phyloP scores from a whole-genome alignment of 495 filamentous ascomycete species.

The Penicillium subrubescens region DNA sequence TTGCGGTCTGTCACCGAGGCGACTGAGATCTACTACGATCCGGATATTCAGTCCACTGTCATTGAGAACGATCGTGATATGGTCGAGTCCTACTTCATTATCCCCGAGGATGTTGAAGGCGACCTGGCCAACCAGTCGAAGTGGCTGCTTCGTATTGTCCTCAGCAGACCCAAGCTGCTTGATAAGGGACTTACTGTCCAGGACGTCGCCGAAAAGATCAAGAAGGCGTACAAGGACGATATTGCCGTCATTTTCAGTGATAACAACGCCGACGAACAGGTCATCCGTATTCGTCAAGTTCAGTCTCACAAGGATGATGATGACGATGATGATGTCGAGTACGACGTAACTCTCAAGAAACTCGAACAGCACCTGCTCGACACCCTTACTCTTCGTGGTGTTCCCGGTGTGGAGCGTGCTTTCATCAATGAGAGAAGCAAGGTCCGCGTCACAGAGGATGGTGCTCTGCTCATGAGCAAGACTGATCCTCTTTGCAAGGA shows the following conservation, averaged over 20 bases:
- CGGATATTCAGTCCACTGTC: constrained; percentile 79
- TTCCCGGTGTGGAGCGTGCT: constrained; percentile 82
- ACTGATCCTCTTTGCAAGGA: constrained; percentile 74
- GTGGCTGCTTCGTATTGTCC: constrained; percentile 93
- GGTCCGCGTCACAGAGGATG: constrained; percentile 63
- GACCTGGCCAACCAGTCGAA: constrained; percentile 78
- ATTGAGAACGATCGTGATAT: constrained; percentile 90
- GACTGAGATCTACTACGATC: constrained; percentile 97
- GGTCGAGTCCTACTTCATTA: constrained; percentile 95
- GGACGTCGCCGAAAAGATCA: constrained; percentile 88
- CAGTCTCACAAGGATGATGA: constrained; percentile 69
- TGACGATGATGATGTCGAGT: constrained; percentile 79
- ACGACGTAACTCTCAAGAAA: constrained; percentile 87
- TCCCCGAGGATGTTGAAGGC: constrained; percentile 79
- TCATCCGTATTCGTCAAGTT: constrained; percentile 90
- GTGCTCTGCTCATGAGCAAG: constrained; percentile 68
- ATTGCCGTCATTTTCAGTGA: constrained; percentile 95
- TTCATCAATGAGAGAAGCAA: constrained; percentile 84
- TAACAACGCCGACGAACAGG: constrained; percentile 94
- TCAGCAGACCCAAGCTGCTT: constrained; percentile 88
- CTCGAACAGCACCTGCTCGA: constrained; percentile 90
- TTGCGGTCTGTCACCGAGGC: constrained; percentile 86
- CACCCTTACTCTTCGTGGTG: constrained; percentile 84
- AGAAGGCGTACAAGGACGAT: constrained; percentile 82
- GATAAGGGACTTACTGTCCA: constrained; percentile 92